A percentile compares a stretch with the other conserved stretches of the same genome.
These are phyloP conservation scores for Clarkia xantiana DNA, from an alignment of 345 rosid genomes.

Conservation along the genomic window DNA sequence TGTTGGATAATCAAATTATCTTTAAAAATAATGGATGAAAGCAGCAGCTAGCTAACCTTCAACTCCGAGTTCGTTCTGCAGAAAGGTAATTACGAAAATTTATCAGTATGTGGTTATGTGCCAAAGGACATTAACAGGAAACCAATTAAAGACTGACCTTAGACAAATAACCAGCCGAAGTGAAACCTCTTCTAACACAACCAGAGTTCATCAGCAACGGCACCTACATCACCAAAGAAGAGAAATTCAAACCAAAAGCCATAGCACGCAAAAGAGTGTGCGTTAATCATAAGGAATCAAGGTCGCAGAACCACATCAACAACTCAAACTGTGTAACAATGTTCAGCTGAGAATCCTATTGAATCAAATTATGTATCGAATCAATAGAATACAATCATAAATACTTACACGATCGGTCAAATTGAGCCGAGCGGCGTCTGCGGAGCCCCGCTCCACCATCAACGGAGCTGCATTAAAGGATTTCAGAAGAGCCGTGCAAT, in stretches of 20 bases:
- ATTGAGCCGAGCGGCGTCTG: background rate
- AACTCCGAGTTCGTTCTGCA: slow-evolving; percentile 36
- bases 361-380: too few relatives aligned
- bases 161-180: background rate
- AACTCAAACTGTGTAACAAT: too few relatives aligned
- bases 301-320: too few relatives aligned
- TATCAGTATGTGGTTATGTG: slow-evolving; percentile 14
- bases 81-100: slow-evolving; percentile 8
- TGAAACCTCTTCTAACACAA: background rate
- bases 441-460: too few relatives aligned
- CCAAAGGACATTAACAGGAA: slow-evolving; percentile 4
- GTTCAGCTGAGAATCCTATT: too few relatives aligned
- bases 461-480: background rate
- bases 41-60: slow-evolving; percentile 31
- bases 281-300: background rate
- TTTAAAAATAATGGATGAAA: slow-evolving; percentile 1
- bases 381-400: background rate
- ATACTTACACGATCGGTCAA: background rate
- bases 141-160: background rate
- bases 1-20: background rate
- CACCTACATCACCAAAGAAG: background rate
- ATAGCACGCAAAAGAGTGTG: background rate
- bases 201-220: slow-evolving; percentile 1
- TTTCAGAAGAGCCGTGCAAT: slow-evolving; percentile 2
- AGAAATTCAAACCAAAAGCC: background rate